A percentile compares a stretch with the other conserved stretches of the same genome.
These are phyloP conservation scores for Phytophthora litchii DNA, from an alignment of 352 stramenopile species.

Conservation along the genomic window DNA sequence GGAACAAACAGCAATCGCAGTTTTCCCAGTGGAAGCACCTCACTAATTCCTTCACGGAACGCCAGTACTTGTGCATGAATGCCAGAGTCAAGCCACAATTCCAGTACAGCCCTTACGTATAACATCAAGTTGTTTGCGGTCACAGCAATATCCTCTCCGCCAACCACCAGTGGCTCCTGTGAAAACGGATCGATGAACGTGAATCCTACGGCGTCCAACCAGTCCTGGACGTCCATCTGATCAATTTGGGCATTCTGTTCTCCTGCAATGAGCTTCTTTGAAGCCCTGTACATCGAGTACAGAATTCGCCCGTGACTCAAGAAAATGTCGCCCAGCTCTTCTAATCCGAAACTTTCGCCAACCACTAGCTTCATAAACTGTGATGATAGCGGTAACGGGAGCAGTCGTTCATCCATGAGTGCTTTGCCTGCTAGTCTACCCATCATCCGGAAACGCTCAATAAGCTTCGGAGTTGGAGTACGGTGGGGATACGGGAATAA, in stretches of 20 bases:
- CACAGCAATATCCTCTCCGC: slow-evolving; percentile 52
- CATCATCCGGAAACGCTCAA: slow-evolving; percentile 84
- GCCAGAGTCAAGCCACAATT: slow-evolving; percentile 67
- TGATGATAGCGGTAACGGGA: slow-evolving; percentile 71
- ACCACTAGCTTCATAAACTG: slow-evolving; percentile 85
- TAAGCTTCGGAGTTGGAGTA: slow-evolving; percentile 34
- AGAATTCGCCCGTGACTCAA: slow-evolving; percentile 68
- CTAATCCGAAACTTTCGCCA: slow-evolving; percentile 56
- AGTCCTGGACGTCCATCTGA: slow-evolving; percentile 48
- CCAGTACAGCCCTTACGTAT: slow-evolving; percentile 66
- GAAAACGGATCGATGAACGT: slow-evolving; percentile 84
- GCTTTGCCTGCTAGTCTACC: slow-evolving; percentile 81
- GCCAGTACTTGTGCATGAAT: slow-evolving; percentile 69
- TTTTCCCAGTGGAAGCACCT: slow-evolving; percentile 76
- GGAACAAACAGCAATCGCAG: slow-evolving; percentile 71
- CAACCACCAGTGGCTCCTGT: slow-evolving; percentile 57
- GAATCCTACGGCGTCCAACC: slow-evolving; percentile 70
- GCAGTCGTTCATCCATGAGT: slow-evolving; percentile 80
- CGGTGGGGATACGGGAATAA: slow-evolving; percentile 75
- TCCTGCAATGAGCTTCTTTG: slow-evolving; percentile 35
- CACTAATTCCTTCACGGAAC: slow-evolving; percentile 78
- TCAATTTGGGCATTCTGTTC: slow-evolving; percentile 60
- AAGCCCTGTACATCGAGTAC: slow-evolving; percentile 55
- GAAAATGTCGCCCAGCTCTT: slow-evolving; percentile 69
- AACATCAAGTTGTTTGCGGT: slow-evolving; percentile 55